A percentile compares a stretch with the other conserved stretches of the same genome.
Evolutionary conservation across 1,139 yeast genomes (phyloP).

Genomic region (Kodamaea anthophila): DNA sequence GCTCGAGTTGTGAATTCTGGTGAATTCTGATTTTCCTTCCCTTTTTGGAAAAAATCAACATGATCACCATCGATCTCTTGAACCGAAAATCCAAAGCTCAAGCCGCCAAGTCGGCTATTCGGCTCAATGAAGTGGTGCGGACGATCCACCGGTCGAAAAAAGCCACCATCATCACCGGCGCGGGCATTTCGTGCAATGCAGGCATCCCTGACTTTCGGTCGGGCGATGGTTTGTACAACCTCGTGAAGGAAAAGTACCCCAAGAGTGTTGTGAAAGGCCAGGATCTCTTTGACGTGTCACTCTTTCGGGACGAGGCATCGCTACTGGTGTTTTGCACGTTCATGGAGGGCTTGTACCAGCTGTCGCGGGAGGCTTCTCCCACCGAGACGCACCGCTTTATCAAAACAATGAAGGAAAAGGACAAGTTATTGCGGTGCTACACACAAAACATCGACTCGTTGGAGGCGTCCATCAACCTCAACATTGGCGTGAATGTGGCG

Average conservation of each 20-base stretch:
- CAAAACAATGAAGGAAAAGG: slow-evolving; percentile 54
- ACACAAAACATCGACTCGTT: slow-evolving; percentile 67
- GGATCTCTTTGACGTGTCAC: slow-evolving; percentile 80
- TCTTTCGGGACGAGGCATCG: slow-evolving; percentile 64
- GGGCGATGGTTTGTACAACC: slow-evolving; percentile 71
- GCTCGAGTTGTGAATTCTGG: too few species aligned
- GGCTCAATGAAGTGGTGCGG: slow-evolving; percentile 35
- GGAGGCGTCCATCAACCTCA: slow-evolving; percentile 37
- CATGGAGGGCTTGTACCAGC: slow-evolving; percentile 65
- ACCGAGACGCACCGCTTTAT: slow-evolving; percentile 82
- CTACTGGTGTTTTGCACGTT: slow-evolving; percentile 70
- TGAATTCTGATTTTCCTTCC: too few species aligned
- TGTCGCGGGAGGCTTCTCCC: slow-evolving; percentile 62
- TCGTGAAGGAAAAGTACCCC: slow-evolving; percentile 62
- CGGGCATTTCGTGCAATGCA: slow-evolving; percentile 93
- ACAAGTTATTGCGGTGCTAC: slow-evolving; percentile 73
- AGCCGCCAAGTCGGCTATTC: slow-evolving; percentile 26
- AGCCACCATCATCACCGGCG: slow-evolving; percentile 73
- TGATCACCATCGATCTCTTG: slow-evolving; percentile 5
- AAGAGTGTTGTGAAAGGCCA: slow-evolving; percentile 67
- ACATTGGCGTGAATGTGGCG: slow-evolving; percentile 31
- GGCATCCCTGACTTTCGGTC: slow-evolving; percentile 96
- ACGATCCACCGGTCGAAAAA: slow-evolving; percentile 43
- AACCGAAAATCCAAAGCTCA: slow-evolving; percentile 1
- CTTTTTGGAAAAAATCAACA: slow-evolving; percentile 2